phyloP scores from a whole-genome alignment of 2,329 filamentous ascomycete genomes.

The Chrysosporium keratinophilum region DNA sequence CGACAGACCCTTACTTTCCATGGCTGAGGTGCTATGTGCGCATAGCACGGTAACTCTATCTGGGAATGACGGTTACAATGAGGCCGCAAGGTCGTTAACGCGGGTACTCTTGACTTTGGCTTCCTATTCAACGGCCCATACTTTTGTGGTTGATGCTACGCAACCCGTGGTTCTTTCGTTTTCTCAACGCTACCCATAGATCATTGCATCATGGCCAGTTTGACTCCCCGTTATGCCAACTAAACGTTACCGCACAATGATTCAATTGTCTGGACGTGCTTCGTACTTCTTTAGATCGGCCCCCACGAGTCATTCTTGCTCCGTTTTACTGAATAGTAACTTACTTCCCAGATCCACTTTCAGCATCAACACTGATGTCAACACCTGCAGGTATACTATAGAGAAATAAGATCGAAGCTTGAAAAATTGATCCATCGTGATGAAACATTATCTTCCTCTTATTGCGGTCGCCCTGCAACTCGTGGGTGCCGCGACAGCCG shows the following conservation, averaged over 20 bases:
- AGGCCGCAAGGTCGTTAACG: too few relatives aligned
- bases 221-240: background rate
- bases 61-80: too few relatives aligned
- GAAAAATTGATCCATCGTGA: background rate
- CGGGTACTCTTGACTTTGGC: background rate
- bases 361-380: too few relatives aligned
- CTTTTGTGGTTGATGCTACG: background rate
- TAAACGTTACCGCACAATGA: background rate
- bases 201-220: background rate
- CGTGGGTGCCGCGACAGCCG: background rate
- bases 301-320: background rate
- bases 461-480: background rate
- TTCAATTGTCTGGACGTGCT: background rate
- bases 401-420: too few relatives aligned
- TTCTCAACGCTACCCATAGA: background rate
- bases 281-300: background rate
- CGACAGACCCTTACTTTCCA: too few relatives aligned
- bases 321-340: background rate
- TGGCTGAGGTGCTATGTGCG: too few relatives aligned
- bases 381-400: too few relatives aligned
- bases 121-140: background rate
- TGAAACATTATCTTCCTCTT: background rate
- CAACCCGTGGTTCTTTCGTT: background rate
- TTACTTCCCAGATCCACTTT: background rate
- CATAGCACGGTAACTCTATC: too few relatives aligned